These are phyloP conservation scores for Gaillardinia entomophila DNA, from an alignment of 805 yeast species.

Conservation along the genomic window DNA sequence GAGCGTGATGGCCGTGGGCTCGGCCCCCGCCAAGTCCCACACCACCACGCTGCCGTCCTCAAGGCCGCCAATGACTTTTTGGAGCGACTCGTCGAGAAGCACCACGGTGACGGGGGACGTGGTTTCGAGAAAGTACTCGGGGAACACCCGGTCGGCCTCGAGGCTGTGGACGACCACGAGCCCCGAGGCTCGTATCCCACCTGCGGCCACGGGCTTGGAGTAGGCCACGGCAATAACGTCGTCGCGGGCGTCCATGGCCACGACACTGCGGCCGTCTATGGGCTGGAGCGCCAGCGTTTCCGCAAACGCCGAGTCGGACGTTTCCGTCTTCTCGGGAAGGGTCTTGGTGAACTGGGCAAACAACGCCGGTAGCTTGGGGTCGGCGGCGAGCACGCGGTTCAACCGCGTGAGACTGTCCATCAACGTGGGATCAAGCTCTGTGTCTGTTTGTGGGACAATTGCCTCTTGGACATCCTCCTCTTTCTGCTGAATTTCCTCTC, in stretches of 20 bases:
- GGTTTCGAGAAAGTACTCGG: constrained; percentile 36
- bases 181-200: constrained; percentile 20
- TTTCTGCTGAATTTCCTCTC: no score
- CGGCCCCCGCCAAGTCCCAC: constrained; percentile 36
- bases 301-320: no score
- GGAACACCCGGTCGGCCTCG: constrained; percentile 10
- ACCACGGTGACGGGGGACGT: constrained; percentile 33
- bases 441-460: no score
- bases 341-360: background rate
- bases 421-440: no score
- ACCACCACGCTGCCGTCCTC: constrained; percentile 44
- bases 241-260: background rate
- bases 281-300: background rate
- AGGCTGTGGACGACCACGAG: constrained; percentile 30
- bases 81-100: constrained; percentile 35
- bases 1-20: constrained; percentile 9
- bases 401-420: no score
- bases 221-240: background rate
- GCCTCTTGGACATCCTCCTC: no score
- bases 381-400: no score
- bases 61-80: constrained; percentile 44
- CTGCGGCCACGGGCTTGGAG: constrained; percentile 9
- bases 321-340: no score
- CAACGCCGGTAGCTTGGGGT: background rate
- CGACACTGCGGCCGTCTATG: background rate